These are phyloP conservation scores for Fusarium luffae DNA, from an alignment of 2,329 filamentous ascomycete genomes.

Conservation along the genomic window DNA sequence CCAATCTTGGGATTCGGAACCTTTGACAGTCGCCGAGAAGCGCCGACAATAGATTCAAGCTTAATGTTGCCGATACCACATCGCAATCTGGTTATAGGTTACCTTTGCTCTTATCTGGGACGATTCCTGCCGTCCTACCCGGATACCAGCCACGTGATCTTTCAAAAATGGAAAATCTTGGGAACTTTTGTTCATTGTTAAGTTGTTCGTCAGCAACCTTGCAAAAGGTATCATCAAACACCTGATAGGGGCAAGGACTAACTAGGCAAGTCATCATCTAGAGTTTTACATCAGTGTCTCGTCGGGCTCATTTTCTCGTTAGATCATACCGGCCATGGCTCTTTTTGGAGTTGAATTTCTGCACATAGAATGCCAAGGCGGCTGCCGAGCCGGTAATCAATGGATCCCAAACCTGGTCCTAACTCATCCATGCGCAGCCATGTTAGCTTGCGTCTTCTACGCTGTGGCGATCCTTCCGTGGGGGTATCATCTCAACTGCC, in stretches of 20 bases:
- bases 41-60: constrained; percentile 9
- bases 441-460: neutral
- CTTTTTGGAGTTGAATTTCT: neutral
- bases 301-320: neutral
- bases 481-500: too few relatives aligned
- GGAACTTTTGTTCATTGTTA: constrained; percentile 25
- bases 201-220: constrained; percentile 14
- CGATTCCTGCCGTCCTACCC: constrained; percentile 19
- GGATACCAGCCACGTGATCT: constrained; percentile 11
- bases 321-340: neutral
- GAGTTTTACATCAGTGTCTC: neutral
- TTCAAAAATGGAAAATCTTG: constrained; percentile 1
- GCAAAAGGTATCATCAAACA: constrained; percentile 6
- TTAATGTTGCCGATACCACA: constrained; percentile 6
- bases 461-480: neutral
- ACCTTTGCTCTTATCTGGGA: constrained; percentile 10
- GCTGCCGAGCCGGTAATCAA: neutral
- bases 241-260: neutral
- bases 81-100: neutral
- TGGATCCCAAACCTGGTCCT: neutral
- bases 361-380: neutral
- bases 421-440: neutral
- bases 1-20: neutral
- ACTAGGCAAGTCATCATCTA: neutral
- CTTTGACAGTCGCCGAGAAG: neutral